Conservation (phyloP, 192 early-diverging fungal species). For the Backusella psychrophila region DNA sequence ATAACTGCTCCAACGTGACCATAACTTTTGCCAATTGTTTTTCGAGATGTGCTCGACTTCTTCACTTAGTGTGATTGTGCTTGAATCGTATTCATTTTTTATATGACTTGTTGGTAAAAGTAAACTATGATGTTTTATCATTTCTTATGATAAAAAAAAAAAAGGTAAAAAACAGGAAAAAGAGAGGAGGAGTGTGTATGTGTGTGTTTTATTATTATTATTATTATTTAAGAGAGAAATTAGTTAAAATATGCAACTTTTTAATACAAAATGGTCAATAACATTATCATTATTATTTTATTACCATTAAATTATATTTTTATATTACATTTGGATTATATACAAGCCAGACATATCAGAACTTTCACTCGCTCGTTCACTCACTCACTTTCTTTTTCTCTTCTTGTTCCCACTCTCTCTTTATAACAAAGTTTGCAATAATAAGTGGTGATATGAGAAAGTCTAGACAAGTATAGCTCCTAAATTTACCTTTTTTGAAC, state of each 20-base stretch:
- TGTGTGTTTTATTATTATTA: neutral
- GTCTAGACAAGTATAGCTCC: neutral
- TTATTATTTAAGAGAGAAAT: neutral
- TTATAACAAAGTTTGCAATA: no score
- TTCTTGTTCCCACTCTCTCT: neutral
- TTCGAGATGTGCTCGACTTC: neutral
- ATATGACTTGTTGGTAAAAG: neutral
- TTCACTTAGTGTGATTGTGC: neutral
- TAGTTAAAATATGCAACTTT: constrained; percentile 4
- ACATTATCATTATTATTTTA: neutral
- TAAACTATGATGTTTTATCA: neutral
- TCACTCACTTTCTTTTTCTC: neutral
- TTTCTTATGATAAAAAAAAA: neutral
- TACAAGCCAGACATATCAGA: neutral
- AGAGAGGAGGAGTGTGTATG: neutral
- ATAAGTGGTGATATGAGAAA: neutral
- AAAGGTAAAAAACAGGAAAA: neutral
- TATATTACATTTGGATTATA: neutral
- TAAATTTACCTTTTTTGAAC: neutral
- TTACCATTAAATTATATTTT: no score
- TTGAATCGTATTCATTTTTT: neutral
- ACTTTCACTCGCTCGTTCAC: neutral
- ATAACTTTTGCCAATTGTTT: neutral
- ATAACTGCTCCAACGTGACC: constrained; percentile 5
- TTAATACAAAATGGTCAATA: neutral